Percentiles rank a stretch among this genome's conserved stretches.
These are phyloP conservation scores for Citrus unshiu DNA, from an alignment of 345 rosid species.

Conservation along the genomic window DNA sequence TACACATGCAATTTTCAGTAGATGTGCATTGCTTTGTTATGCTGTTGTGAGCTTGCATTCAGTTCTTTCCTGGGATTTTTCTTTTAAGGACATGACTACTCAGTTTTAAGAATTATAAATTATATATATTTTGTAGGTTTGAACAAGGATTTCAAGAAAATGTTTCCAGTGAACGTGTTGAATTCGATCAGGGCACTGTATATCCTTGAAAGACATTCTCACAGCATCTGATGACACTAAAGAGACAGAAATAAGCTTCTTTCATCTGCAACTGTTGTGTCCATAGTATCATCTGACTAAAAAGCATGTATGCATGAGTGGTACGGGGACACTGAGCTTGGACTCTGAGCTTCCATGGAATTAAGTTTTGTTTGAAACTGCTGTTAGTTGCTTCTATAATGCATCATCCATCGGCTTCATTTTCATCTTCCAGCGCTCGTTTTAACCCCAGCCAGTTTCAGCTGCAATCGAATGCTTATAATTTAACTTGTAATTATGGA, in stretches of 20 bases:
- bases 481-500: no score
- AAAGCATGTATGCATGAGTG: no score
- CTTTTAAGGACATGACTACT: background rate
- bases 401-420: no score
- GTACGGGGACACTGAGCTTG: no score
- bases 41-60: background rate
- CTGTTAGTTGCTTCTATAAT: no score
- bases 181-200: conserved; percentile 45
- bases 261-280: background rate
- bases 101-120: background rate
- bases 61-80: background rate
- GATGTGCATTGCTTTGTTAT: background rate
- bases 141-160: conserved; percentile 82
- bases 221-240: conserved; percentile 81
- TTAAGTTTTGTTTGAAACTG: no score
- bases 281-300: no score
- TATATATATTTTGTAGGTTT: conserved; percentile 37
- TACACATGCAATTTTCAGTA: background rate
- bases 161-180: conserved; percentile 56
- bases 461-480: no score
- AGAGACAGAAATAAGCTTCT: conserved; percentile 47
- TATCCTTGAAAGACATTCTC: conserved; percentile 53
- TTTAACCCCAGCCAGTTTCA: no score
- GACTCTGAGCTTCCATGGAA: no score
- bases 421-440: no score